Evolutionary conservation across 768 basidiomycete genomes (phyloP).

Genomic region (Rickenella mellea): DNA sequence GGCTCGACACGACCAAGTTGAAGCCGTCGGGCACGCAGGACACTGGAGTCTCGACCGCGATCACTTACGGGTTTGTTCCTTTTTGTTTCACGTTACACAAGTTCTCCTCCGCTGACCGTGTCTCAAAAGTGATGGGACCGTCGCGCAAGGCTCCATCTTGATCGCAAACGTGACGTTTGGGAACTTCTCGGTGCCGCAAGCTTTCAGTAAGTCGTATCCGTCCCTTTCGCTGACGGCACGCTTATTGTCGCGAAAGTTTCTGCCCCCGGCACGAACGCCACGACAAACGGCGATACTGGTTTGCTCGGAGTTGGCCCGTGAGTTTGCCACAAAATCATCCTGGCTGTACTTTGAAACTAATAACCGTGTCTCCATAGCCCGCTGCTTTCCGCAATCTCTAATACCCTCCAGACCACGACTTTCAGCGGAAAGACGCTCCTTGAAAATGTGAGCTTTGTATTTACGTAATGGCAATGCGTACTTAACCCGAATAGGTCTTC

Average conservation of each 20-base stretch:
- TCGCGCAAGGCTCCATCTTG: not conserved
- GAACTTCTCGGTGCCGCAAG: not conserved
- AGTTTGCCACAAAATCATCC: not conserved
- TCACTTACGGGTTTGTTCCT: not conserved
- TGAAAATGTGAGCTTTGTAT: not conserved
- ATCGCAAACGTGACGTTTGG: conserved; percentile 1
- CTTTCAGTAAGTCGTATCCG: not conserved
- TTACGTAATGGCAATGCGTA: not conserved
- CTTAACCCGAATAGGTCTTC: not conserved
- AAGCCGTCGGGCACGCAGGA: not conserved
- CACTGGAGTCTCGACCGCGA: not conserved
- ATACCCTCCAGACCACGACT: not conserved
- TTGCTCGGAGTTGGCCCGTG: not conserved
- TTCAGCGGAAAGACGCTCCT: not conserved
- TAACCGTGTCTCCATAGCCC: not conserved
- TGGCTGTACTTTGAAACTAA: not conserved
- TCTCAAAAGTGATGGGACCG: not conserved
- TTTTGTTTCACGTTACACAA: not conserved
- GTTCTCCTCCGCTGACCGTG: not conserved
- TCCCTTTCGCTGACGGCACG: not conserved
- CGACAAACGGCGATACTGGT: not conserved
- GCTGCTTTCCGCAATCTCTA: not conserved
- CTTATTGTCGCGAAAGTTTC: not conserved
- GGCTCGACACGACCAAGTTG: not conserved
- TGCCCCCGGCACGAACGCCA: not conserved